A percentile compares a stretch with the other conserved stretches of the same genome.
These are phyloP conservation scores for Bombardia bombarda DNA, from an alignment of 495 filamentous ascomycete genomes.

Conservation along the genomic window DNA sequence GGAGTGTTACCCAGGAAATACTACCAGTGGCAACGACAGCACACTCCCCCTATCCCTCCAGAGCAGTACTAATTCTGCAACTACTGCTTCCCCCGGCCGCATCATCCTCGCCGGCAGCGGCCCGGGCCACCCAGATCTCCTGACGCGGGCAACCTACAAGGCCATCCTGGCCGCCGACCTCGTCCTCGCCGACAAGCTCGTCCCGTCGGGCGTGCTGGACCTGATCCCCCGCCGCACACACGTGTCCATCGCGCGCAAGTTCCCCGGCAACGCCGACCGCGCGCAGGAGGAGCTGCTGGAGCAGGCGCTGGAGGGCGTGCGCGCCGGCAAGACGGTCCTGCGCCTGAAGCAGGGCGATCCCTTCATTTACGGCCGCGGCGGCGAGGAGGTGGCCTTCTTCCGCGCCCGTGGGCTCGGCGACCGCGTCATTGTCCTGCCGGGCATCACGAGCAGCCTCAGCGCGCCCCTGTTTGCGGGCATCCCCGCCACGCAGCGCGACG, in stretches of 20 bases:
- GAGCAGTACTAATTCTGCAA: background rate
- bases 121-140: constrained; percentile 83
- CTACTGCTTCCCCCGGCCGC: constrained; percentile 35
- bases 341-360: constrained; percentile 95
- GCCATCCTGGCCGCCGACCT: constrained; percentile 80
- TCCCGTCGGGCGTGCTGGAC: constrained; percentile 76
- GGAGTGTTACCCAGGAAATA: constrained; percentile 45
- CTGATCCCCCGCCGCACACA: constrained; percentile 85
- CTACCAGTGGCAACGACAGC: background rate
- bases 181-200: constrained; percentile 92
- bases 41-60: background rate
- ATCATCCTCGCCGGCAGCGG: constrained; percentile 91
- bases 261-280: constrained; percentile 90
- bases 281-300: constrained; percentile 88
- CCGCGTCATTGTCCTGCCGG: constrained; percentile 61
- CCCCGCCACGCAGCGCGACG: constrained; percentile 78
- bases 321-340: constrained; percentile 69
- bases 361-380: constrained; percentile 90
- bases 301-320: constrained; percentile 63
- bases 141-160: constrained; percentile 81
- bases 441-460: constrained; percentile 79
- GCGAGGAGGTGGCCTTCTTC: constrained; percentile 90
- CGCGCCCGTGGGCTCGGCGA: constrained; percentile 53
- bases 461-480: constrained; percentile 85
- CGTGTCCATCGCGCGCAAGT: constrained; percentile 91